Evolutionary conservation across 352 stramenopile genomes (phyloP), one percentile per base, ranked within the genome.

Genomic region (Phytophthora citrophthora): DNA sequence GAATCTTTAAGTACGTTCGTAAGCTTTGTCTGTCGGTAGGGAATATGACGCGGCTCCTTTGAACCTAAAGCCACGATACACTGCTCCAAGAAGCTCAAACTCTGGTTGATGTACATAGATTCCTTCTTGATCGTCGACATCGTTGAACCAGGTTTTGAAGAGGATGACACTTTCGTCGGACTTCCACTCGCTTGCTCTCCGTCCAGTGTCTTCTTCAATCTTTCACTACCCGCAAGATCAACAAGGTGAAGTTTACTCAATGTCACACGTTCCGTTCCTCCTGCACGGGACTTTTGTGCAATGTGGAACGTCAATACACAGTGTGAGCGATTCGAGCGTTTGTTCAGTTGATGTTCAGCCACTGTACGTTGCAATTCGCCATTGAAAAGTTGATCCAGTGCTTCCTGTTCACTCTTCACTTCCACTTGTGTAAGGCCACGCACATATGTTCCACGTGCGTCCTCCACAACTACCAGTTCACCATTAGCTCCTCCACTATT

Each of bases 21-120:
- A 36, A 99, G 85, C 63, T 98, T 99, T 6, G 94, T 98, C 54
- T 98, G 88, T 1, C 91, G 77, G 61, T 98, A 98, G 16, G 94
- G 95, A 38, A 98, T 91, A 66, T 98, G 90, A 4, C 79, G 70
- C 34, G 71, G 72, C 51, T 88, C 78, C 38, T 89, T 79, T 1
- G 84, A 70, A 13, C 82, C 86, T 27, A 98, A 70, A 9, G 92
- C 93, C 4, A 98, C 86, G 57, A 98, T 97, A 63, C 94, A 98
- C 61, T 98, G 93, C 80, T 99, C 91, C 20, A 99, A 74, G 57
- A 97, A 98, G 46, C 92, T 97, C 32, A 99, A 76, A 34, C 88
- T 97, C 77, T 97, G 94, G 74, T 99, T 99, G 64, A 99, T 98
- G 77, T 98, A 98, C 83, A 96, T 98, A 38, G 87, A 97, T 66